These are phyloP conservation scores for Cyberlindnera euphorbiiphila DNA, from an alignment of 805 yeast species.

Conservation along the genomic window DNA sequence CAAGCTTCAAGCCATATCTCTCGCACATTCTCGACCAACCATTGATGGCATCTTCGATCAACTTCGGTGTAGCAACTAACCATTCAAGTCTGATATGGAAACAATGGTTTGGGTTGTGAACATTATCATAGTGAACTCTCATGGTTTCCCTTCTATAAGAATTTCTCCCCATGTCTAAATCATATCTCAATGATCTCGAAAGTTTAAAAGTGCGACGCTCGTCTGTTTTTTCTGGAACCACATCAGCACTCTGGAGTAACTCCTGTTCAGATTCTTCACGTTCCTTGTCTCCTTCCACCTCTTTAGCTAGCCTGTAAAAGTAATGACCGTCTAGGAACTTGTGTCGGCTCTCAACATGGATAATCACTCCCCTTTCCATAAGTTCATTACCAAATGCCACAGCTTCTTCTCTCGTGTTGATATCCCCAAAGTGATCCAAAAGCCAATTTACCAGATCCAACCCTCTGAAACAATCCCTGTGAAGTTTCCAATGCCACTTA, in stretches of 20 bases:
- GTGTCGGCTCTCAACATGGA: slow-evolving; percentile 82
- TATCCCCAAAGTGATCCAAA: slow-evolving; percentile 70
- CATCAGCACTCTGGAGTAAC: no score
- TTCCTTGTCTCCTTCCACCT: slow-evolving; percentile 11
- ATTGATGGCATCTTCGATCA: slow-evolving; percentile 73
- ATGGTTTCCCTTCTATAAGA: slow-evolving; percentile 77
- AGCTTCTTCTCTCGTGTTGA: slow-evolving; percentile 80
- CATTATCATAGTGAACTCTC: slow-evolving; percentile 83
- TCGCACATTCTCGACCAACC: slow-evolving; percentile 83
- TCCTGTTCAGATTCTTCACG: slow-evolving; percentile 10
- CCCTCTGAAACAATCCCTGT: slow-evolving; percentile 77
- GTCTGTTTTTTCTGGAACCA: no score
- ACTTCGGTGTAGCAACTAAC: slow-evolving; percentile 84
- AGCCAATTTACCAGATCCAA: slow-evolving; percentile 85
- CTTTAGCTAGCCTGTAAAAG: slow-evolving; percentile 47
- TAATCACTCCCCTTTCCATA: slow-evolving; percentile 67
- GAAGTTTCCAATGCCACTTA: slow-evolving; percentile 86
- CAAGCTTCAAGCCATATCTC: slow-evolving; percentile 72
- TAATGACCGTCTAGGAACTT: slow-evolving; percentile 90
- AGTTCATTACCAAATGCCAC: slow-evolving; percentile 71
- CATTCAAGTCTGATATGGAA: slow-evolving; percentile 90
- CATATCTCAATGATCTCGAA: slow-evolving; percentile 62
- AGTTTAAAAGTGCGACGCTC: slow-evolving; percentile 43
- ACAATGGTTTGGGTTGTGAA: slow-evolving; percentile 93
- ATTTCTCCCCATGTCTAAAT: slow-evolving; percentile 68